Evolutionary conservation across 129 eudicot species (phyloP).

Genomic region (Tagetes erecta): DNA sequence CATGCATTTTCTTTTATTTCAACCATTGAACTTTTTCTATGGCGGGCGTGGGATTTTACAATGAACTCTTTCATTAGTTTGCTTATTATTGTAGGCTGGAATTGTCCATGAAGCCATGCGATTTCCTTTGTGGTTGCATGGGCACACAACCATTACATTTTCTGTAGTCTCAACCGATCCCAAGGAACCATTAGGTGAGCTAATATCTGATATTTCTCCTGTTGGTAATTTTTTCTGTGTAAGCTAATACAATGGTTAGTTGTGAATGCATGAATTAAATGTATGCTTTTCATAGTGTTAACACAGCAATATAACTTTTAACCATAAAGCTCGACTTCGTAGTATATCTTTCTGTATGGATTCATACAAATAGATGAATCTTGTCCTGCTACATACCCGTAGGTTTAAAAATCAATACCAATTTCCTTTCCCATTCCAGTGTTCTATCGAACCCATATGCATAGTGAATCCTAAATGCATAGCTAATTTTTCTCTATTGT

Average conservation of each 20-base stretch:
- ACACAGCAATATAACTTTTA: conserved; percentile 16
- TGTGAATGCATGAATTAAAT: conserved; percentile 1
- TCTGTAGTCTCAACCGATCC: conserved; percentile 77
- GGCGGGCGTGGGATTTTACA: not conserved
- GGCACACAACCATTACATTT: conserved; percentile 66
- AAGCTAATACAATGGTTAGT: conserved; percentile 6
- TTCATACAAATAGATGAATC: not conserved
- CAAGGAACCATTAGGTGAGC: conserved; percentile 68
- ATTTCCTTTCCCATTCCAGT: not conserved
- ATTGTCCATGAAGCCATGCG: conserved; percentile 79
- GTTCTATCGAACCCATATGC: not conserved
- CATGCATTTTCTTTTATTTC: no score
- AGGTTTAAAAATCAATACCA: not conserved
- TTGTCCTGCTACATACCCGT: not conserved
- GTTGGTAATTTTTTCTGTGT: conserved; percentile 3
- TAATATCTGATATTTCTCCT: conserved; percentile 17
- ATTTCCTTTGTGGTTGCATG: conserved; percentile 96
- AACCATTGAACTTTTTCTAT: no score
- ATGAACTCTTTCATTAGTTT: not conserved
- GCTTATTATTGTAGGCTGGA: conserved; percentile 55
- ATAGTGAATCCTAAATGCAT: not conserved
- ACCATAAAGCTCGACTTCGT: not conserved
- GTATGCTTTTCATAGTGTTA: conserved; percentile 18
- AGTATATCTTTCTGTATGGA: no score
- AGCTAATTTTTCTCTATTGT: not conserved